Conservation (phyloP, 495 filamentous ascomycete genomes). For the Aspergillus panamensis region DNA sequence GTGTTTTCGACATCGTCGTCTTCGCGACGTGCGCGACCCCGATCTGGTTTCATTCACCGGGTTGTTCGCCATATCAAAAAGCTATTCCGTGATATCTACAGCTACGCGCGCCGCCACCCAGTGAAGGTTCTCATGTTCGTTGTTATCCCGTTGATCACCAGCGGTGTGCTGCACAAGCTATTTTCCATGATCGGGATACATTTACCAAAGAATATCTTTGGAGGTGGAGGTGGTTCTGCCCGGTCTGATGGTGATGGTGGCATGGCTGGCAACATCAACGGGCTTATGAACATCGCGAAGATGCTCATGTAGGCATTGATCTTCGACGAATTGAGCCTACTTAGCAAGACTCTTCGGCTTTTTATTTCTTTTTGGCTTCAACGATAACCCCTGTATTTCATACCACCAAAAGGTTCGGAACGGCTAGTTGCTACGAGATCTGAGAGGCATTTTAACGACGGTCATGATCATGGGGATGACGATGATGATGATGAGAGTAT, state of each 20-base stretch:
- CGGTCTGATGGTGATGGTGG: slow-evolving; percentile 30
- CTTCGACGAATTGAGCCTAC: background rate
- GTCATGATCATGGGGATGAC: slow-evolving; percentile 20
- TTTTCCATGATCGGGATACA: slow-evolving; percentile 71
- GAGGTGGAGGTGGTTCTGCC: slow-evolving; percentile 25
- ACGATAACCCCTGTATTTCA: too few relatives aligned
- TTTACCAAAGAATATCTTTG: slow-evolving; percentile 59
- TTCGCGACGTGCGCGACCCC: slow-evolving; percentile 61
- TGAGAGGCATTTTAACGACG: slow-evolving; percentile 9
- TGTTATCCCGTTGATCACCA: slow-evolving; percentile 77
- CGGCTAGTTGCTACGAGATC: background rate
- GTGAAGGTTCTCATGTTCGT: slow-evolving; percentile 81
- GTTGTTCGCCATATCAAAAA: slow-evolving; percentile 67
- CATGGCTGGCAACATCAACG: slow-evolving; percentile 45
- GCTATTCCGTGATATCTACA: slow-evolving; percentile 67
- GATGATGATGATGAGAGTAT: slow-evolving; percentile 15
- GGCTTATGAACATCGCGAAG: slow-evolving; percentile 58
- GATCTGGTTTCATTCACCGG: slow-evolving; percentile 68
- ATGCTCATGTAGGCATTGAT: slow-evolving; percentile 52
- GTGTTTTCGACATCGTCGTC: slow-evolving; percentile 59
- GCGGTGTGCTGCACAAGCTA: slow-evolving; percentile 70
- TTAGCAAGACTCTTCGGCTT: background rate
- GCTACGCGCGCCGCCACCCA: slow-evolving; percentile 74
- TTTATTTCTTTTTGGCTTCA: too few relatives aligned
- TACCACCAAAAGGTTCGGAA: background rate